Percentiles rank a stretch among this genome's conserved stretches.
Conservation (phyloP, 371 early-diverging fungal genomes). For the Parasitella parasitica region DNA sequence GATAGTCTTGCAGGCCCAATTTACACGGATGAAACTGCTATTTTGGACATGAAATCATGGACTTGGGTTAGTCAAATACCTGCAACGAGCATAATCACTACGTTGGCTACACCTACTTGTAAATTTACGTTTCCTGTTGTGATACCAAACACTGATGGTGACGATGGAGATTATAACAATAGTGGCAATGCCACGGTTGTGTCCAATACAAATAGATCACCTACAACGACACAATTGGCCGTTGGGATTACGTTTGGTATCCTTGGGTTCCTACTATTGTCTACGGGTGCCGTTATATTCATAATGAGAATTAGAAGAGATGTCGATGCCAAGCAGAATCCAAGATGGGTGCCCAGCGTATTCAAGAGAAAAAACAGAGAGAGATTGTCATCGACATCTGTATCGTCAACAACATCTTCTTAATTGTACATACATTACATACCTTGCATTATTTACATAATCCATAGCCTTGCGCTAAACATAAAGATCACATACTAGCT, state of each 20-base stretch:
- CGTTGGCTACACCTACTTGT: conserved; percentile 10
- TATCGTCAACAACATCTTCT: not conserved
- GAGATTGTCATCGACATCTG: not conserved
- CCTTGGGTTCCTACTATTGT: conserved; percentile 6
- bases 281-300: conserved; percentile 8
- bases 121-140: conserved; percentile 29
- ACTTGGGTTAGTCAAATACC: conserved; percentile 33
- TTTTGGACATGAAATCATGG: conserved; percentile 38
- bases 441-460: not conserved
- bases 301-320: conserved; percentile 12
- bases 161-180: not conserved
- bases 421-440: not conserved
- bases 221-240: conserved; percentile 24
- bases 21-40: conserved; percentile 33
- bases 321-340: conserved; percentile 27
- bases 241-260: conserved; percentile 32
- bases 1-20: not conserved
- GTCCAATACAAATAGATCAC: not conserved
- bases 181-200: conserved; percentile 3
- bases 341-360: conserved; percentile 34
- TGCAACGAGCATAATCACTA: not conserved
- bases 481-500: too few species aligned
- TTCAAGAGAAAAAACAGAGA: conserved; percentile 4
- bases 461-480: too few species aligned
- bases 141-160: conserved; percentile 4